Evolutionary conservation across 768 basidiomycete genomes (phyloP), one percentile per base, ranked within the genome.

Genomic region (Imleria badia): DNA sequence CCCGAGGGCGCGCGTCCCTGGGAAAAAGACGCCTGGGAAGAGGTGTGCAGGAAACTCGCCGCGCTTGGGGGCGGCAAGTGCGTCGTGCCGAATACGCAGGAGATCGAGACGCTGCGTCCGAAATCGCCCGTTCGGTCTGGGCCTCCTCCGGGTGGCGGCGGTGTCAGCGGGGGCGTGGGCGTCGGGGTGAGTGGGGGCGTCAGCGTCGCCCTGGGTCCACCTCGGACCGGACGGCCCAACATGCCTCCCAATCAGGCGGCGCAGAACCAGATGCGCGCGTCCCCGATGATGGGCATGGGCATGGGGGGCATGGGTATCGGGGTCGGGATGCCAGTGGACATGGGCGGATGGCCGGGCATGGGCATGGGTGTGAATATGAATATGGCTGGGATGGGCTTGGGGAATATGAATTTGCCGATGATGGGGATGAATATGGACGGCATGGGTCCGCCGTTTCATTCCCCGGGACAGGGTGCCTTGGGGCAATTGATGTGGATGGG

Each of bases 101-200:
- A 95, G 60, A 91, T 96, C 61, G 91, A 96, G 51, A 78, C 81
- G 0, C 76, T 96, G 17, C 78, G 93, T 17, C 93, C 92, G 0
- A 94, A 95, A 68, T 94, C 91, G 2, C 93, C 94, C 10, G 76
- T 85, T 22, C 76, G 84, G 43, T 65, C 69, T 12, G 72, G 76
- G 31, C 26, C 43, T n/a, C 48, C 50, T 14, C 43, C 56, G 0
- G 61, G 68, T 59, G 60, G 73, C 63, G 47, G 68, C 52, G 55
- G 65, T 43, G 55, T 66, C 33, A 55, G 66, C 39, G 58, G 66
- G 29, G 60, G 63, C 30, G 52, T 66, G 14, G 56, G 67, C 9
- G 60, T 60, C 15, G 56, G 64, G 20, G 63, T 57, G 15, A 62
- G 62, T 45, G 66, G 67, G 31, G 60, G 62, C 22, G 64, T 65